Evolutionary conservation across 768 basidiomycete genomes (phyloP).

Genomic region (Cubamyces lactineus): DNA sequence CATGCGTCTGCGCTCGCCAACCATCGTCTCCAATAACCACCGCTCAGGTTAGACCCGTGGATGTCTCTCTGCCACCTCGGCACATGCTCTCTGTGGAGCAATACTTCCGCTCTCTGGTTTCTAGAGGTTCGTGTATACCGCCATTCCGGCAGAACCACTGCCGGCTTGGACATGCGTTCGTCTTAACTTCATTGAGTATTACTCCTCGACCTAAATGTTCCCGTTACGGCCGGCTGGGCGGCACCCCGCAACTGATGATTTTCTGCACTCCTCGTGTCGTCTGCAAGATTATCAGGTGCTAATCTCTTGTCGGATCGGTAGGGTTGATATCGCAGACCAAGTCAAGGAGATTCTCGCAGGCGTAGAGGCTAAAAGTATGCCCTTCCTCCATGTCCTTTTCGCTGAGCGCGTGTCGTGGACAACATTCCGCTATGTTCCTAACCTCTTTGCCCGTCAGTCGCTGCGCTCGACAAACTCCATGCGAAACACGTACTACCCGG

Average conservation of each 20-base stretch:
- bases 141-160: not conserved
- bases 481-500: constrained; percentile 96
- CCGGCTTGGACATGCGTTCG: not conserved
- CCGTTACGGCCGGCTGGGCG: constrained; percentile 1
- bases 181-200: not conserved
- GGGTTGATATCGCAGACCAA: constrained; percentile 93
- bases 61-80: constrained; percentile 10
- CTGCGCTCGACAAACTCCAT: constrained; percentile 91
- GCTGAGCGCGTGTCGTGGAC: constrained; percentile 22
- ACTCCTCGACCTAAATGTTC: not conserved
- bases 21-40: not conserved
- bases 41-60: constrained; percentile 3
- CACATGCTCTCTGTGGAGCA: not conserved
- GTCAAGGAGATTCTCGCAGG: constrained; percentile 77
- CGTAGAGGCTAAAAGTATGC: constrained; percentile 78
- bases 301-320: constrained; percentile 39
- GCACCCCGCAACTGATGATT: not conserved
- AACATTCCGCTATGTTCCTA: constrained; percentile 16
- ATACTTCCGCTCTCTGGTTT: not conserved
- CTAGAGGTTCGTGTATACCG: not conserved
- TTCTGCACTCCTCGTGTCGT: not conserved
- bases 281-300: constrained; percentile 14
- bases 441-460: constrained; percentile 53
- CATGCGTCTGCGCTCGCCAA: not conserved
- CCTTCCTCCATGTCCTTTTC: constrained; percentile 8